These are phyloP conservation scores for Cladosporium sp. DNA, from an alignment of 2,329 filamentous ascomycete species.

Conservation along the genomic window DNA sequence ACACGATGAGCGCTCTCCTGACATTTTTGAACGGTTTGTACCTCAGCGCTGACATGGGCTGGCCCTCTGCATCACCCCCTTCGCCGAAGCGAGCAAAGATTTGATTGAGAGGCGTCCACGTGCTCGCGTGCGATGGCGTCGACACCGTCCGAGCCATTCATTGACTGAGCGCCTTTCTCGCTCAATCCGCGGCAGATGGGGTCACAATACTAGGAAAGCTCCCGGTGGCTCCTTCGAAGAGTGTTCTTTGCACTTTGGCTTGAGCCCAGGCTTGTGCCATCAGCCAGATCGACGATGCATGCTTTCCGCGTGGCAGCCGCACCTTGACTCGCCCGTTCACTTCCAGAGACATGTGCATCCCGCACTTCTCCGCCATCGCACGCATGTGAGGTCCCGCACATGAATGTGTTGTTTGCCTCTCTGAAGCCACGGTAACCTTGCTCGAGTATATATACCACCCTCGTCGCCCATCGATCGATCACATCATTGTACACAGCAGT, in stretches of 20 bases:
- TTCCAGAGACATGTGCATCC: background rate
- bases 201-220: background rate
- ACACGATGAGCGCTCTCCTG: conserved; percentile 1
- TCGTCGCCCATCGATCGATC: background rate
- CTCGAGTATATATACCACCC: conserved; percentile 1
- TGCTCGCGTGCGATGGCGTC: background rate
- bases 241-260: background rate
- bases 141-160: background rate
- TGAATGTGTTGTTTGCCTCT: background rate
- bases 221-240: background rate
- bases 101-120: background rate
- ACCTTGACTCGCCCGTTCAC: background rate
- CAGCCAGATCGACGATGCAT: conserved; percentile 4
- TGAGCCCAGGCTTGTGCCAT: background rate
- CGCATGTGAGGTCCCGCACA: background rate
- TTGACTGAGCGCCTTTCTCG: background rate
- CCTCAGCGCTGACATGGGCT: background rate
- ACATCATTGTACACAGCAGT: background rate
- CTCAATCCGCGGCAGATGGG: background rate
- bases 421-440: background rate
- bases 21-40: background rate
- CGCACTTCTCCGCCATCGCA: background rate
- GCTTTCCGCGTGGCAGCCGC: background rate
- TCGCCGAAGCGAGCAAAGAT: background rate
- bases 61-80: background rate